A percentile compares a stretch with the other conserved stretches of the same genome.
These are phyloP conservation scores for Taiozyma sp. DNA, from an alignment of 1,139 yeast species.

Conservation along the genomic window DNA sequence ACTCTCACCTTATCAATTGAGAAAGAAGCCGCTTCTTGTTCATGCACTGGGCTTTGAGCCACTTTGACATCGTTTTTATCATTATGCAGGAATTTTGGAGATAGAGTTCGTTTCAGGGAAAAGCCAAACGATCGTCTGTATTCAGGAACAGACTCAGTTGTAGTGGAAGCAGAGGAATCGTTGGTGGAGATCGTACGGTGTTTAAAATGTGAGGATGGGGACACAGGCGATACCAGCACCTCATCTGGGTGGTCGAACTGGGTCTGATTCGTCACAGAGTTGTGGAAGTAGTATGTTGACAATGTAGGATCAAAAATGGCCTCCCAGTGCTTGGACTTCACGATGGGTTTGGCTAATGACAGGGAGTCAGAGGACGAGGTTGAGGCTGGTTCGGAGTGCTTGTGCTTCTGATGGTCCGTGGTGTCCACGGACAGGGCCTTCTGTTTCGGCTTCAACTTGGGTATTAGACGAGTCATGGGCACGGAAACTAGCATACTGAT, in stretches of 20 bases:
- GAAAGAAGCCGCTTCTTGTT: background rate
- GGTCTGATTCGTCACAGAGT: slow-evolving; percentile 13
- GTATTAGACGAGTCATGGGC: background rate
- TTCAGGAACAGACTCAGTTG: slow-evolving; percentile 1
- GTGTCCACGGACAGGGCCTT: background rate
- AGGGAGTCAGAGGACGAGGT: background rate
- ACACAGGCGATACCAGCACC: slow-evolving; percentile 17
- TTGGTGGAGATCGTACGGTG: background rate
- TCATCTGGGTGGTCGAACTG: slow-evolving; percentile 26
- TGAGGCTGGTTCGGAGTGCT: background rate
- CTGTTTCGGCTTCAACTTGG: background rate
- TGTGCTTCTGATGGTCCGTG: background rate
- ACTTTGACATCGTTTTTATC: background rate
- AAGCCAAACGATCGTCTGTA: slow-evolving; percentile 15
- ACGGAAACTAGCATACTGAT: background rate
- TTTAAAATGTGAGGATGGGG: slow-evolving; percentile 4
- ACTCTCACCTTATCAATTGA: background rate
- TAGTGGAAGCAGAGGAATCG: background rate
- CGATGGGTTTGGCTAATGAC: slow-evolving; percentile 11
- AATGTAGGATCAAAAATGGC: slow-evolving; percentile 19
- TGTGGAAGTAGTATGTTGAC: slow-evolving; percentile 16
- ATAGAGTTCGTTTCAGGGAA: slow-evolving; percentile 16
- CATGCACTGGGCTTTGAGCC: background rate
- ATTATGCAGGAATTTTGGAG: slow-evolving; percentile 15
- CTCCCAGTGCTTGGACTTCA: slow-evolving; percentile 20